A percentile compares a stretch with the other conserved stretches of the same genome.
These are phyloP conservation scores for Onygenales sp. DNA, from an alignment of 2,329 filamentous ascomycete species.

Conservation along the genomic window DNA sequence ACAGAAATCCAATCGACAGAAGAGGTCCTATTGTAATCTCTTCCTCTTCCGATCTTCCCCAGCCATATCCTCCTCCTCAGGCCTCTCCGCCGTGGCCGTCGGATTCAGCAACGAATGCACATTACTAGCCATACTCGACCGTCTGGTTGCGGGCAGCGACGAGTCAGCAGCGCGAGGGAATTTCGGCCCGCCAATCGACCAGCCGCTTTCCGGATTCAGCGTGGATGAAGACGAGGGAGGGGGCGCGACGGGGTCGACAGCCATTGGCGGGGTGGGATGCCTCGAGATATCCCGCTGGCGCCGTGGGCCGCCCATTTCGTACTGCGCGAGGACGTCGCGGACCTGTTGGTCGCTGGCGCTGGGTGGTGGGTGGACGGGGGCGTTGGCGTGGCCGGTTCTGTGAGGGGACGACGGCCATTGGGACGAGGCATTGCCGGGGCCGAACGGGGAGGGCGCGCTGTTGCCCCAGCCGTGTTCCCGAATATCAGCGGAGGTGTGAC, in stretches of 20 bases:
- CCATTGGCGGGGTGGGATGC: constrained; percentile 37
- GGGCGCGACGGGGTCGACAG: background rate
- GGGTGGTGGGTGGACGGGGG: constrained; percentile 18
- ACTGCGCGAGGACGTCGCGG: constrained; percentile 53
- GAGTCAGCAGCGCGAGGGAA: constrained; percentile 28
- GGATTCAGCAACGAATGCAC: constrained; percentile 59
- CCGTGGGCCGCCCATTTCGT: constrained; percentile 52
- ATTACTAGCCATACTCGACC: constrained; percentile 63
- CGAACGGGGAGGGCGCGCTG: constrained; percentile 23
- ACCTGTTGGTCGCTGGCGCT: constrained; percentile 46
- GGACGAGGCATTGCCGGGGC: constrained; percentile 46
- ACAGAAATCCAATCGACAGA: background rate
- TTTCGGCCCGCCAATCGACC: constrained; percentile 42
- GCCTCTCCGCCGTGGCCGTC: constrained; percentile 56
- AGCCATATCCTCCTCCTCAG: constrained; percentile 48
- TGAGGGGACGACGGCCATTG: constrained; percentile 62
- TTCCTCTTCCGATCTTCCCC: constrained; percentile 55
- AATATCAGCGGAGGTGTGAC: constrained; percentile 94
- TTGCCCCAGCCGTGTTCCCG: constrained; percentile 68
- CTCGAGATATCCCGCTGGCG: constrained; percentile 39
- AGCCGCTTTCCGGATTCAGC: constrained; percentile 45
- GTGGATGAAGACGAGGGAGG: constrained; percentile 26
- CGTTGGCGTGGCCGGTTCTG: constrained; percentile 28
- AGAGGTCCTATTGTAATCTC: constrained; percentile 36
- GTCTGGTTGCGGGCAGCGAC: constrained; percentile 50